These are phyloP conservation scores for Cladorrhinum sp. DNA, from an alignment of 2,329 filamentous ascomycete genomes.

Conservation along the genomic window DNA sequence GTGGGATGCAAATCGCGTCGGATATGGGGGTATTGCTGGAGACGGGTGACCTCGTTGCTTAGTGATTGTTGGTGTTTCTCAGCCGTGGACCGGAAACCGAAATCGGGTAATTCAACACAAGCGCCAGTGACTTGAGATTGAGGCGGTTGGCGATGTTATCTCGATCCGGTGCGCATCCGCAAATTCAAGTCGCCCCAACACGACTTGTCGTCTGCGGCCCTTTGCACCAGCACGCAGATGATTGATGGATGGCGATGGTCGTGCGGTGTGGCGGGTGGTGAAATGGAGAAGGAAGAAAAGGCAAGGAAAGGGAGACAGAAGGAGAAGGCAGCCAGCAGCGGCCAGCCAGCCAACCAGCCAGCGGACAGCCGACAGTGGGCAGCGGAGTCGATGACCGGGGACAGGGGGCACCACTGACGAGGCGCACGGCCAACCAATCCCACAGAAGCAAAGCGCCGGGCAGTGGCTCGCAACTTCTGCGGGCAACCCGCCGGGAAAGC, in stretches of 20 bases:
- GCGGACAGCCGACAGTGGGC: slow-evolving; percentile 5
- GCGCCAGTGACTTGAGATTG: not conserved
- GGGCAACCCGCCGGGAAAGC: slow-evolving; percentile 4
- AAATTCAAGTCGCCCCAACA: slow-evolving; percentile 23
- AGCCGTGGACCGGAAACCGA: slow-evolving; percentile 2
- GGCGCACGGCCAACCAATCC: slow-evolving; percentile 19
- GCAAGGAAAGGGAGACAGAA: slow-evolving; percentile 20
- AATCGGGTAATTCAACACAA: slow-evolving; percentile 7
- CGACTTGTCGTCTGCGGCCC: slow-evolving; percentile 27
- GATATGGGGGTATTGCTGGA: slow-evolving; percentile 9
- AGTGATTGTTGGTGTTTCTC: slow-evolving; percentile 5
- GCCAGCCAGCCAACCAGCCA: not conserved
- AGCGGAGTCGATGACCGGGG: slow-evolving; percentile 12
- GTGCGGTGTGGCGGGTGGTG: slow-evolving; percentile 22
- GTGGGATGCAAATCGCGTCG: slow-evolving; percentile 5
- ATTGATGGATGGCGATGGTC: slow-evolving; percentile 23
- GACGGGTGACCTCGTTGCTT: slow-evolving; percentile 4
- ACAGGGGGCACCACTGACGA: slow-evolving; percentile 14
- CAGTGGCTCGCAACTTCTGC: slow-evolving; percentile 9
- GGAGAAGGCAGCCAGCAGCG: slow-evolving; percentile 17
- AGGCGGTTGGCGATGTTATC: slow-evolving; percentile 5
- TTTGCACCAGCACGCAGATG: slow-evolving; percentile 23
- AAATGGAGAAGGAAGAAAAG: slow-evolving; percentile 24
- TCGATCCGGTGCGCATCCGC: slow-evolving; percentile 9
- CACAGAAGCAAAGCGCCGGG: slow-evolving; percentile 8